Evolutionary conservation across 2,329 filamentous ascomycete genomes (phyloP).

Genomic region (Cladosporium sp.): DNA sequence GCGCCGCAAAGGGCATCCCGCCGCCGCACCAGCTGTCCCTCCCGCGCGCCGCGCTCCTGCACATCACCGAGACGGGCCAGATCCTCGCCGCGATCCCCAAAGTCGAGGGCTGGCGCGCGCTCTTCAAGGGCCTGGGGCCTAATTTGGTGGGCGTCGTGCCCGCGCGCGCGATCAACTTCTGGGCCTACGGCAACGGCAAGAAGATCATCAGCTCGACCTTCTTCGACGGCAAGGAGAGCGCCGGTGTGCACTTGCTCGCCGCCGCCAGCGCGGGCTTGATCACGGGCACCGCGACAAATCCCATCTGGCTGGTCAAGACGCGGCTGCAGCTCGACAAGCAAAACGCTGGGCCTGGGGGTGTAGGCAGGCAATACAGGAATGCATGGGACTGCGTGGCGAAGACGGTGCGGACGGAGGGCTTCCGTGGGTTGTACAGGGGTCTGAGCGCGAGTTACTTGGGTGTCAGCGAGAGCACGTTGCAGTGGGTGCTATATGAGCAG

Average conservation of each 20-base stretch:
- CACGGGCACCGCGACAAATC: conserved; percentile 87
- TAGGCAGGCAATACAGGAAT: conserved; percentile 70
- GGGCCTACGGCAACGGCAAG: conserved; percentile 88
- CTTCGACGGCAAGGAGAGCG: conserved; percentile 62
- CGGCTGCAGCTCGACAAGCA: conserved; percentile 87
- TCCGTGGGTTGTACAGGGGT: conserved; percentile 79
- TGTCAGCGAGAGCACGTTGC: conserved; percentile 80
- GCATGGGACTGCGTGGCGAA: conserved; percentile 82
- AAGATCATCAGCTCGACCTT: conserved; percentile 68
- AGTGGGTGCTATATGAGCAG: conserved; percentile 93
- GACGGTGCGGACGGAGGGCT: conserved; percentile 71
- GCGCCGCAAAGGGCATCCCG: conserved; percentile 51
- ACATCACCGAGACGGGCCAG: conserved; percentile 78
- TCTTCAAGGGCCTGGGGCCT: conserved; percentile 90
- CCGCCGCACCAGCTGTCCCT: conserved; percentile 56
- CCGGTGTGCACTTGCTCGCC: conserved; percentile 71
- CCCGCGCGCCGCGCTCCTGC: conserved; percentile 59
- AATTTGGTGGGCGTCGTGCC: conserved; percentile 87
- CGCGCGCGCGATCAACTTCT: conserved; percentile 88
- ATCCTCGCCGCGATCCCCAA: conserved; percentile 76
- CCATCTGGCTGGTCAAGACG: conserved; percentile 96
- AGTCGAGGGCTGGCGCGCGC: conserved; percentile 73
- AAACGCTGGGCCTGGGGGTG: conserved; percentile 51
- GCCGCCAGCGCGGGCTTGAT: conserved; percentile 73
- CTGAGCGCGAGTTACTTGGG: conserved; percentile 88